These are phyloP conservation scores for Puccinia horiana DNA, from an alignment of 1,284 basidiomycete species.

Conservation along the genomic window DNA sequence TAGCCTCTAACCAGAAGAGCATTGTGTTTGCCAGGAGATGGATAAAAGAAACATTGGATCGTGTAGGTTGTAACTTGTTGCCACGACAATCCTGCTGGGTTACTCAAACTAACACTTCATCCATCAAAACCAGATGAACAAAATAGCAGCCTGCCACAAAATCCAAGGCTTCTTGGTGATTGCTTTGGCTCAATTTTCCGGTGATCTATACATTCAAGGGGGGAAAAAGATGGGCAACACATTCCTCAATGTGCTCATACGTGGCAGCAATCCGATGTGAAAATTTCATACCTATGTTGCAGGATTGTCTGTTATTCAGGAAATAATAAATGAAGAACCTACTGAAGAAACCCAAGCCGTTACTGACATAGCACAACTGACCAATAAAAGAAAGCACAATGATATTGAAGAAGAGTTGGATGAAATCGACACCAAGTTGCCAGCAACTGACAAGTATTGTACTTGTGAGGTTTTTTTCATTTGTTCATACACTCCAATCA, in stretches of 20 bases:
- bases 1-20: background rate
- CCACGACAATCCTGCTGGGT: too few relatives aligned
- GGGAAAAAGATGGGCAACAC: background rate
- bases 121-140: background rate
- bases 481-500: background rate
- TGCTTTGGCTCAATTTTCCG: background rate
- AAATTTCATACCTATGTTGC: conserved; percentile 15
- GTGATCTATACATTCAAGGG: background rate
- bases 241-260: background rate
- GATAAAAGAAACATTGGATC: background rate
- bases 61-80: background rate
- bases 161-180: background rate
- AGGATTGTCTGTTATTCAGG: background rate
- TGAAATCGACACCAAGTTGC: background rate
- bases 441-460: background rate
- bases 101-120: background rate
- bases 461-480: background rate
- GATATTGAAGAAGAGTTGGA: background rate
- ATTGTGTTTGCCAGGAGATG: background rate
- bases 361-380: background rate
- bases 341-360: background rate
- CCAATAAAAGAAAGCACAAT: background rate
- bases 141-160: background rate
- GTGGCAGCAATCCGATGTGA: background rate
- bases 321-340: background rate